phyloP scores from a whole-genome alignment of 768 basidiomycete species.

The Hydnum rufescens region DNA sequence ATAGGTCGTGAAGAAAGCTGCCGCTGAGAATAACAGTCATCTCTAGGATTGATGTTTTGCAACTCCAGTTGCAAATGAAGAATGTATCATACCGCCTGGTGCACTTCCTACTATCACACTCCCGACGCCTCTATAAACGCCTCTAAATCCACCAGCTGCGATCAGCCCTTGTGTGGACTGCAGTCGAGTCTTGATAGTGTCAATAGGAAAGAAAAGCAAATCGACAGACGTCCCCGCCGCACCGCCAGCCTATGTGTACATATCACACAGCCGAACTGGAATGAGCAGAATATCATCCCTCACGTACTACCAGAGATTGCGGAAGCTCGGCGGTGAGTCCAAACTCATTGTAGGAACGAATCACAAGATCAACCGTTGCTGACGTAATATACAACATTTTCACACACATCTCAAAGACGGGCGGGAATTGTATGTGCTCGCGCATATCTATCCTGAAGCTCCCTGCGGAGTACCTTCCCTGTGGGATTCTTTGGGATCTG shows the following conservation, averaged over 20 bases:
- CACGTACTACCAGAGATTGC: too few species aligned
- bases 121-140: conserved; percentile 84
- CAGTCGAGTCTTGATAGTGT: conserved; percentile 89
- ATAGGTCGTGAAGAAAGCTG: conserved; percentile 87
- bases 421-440: too few species aligned
- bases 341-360: too few species aligned
- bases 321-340: too few species aligned
- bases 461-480: too few species aligned
- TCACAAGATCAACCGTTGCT: too few species aligned
- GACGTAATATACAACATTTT: too few species aligned
- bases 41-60: not conserved
- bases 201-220: conserved; percentile 88
- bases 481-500: too few species aligned
- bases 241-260: conserved; percentile 80
- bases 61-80: not conserved
- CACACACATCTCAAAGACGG: too few species aligned
- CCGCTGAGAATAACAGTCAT: conserved; percentile 32
- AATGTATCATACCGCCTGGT: conserved; percentile 52
- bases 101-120: conserved; percentile 90
- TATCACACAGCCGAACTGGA: too few species aligned
- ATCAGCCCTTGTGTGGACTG: conserved; percentile 78
- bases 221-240: conserved; percentile 88
- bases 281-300: too few species aligned
- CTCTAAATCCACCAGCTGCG: conserved; percentile 68
- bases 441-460: too few species aligned